phyloP scores from a whole-genome alignment of 2,329 filamentous ascomycete genomes.

The Claviceps humidiphila region DNA sequence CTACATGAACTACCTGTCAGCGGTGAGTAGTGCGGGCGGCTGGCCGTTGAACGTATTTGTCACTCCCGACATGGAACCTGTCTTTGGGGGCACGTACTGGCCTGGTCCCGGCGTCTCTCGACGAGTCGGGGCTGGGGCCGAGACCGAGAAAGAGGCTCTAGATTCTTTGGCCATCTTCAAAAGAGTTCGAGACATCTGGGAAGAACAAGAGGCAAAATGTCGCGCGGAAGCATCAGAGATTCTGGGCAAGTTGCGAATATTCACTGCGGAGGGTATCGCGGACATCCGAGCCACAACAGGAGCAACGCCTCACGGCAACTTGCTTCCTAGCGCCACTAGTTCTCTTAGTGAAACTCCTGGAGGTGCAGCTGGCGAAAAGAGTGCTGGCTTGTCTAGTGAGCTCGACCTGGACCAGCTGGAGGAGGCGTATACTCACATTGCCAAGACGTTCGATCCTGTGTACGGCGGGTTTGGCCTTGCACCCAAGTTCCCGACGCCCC shows the following conservation, averaged over 20 bases:
- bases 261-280: constrained; percentile 76
- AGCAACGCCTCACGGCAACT: constrained; percentile 15
- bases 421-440: constrained; percentile 74
- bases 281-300: constrained; percentile 25
- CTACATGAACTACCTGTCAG: constrained; percentile 97
- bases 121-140: constrained; percentile 23
- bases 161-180: constrained; percentile 72
- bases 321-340: background rate
- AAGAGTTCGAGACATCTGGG: constrained; percentile 66
- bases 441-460: constrained; percentile 62
- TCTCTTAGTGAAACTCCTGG: constrained; percentile 2
- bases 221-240: constrained; percentile 75
- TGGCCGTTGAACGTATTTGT: constrained; percentile 97
- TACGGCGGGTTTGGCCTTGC: constrained; percentile 70
- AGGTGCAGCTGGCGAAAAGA: constrained; percentile 11
- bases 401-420: constrained; percentile 85
- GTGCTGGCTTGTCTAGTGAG: constrained; percentile 42
- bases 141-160: constrained; percentile 44
- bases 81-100: constrained; percentile 96
- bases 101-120: constrained; percentile 55
- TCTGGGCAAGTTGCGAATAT: constrained; percentile 66
- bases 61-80: constrained; percentile 80
- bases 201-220: constrained; percentile 70
- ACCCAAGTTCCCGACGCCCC: constrained; percentile 83
- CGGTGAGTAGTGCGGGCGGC: constrained; percentile 76